Evolutionary conservation across 768 basidiomycete genomes (phyloP).

Genomic region (Calocybe indica): DNA sequence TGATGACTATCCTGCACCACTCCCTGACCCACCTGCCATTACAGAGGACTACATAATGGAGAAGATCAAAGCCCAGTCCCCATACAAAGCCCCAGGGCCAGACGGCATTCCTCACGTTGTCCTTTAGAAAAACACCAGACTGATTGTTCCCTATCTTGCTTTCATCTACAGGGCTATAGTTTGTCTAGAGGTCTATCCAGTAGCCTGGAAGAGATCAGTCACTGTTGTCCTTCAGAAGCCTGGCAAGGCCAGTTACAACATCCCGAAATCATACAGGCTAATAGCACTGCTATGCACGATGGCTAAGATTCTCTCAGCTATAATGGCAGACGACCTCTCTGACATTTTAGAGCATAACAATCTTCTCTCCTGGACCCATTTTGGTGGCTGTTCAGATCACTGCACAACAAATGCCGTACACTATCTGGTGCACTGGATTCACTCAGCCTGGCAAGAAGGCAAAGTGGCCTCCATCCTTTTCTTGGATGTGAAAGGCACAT

Average conservation of each 20-base stretch:
- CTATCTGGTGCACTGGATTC: conserved; percentile 21
- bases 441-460: conserved; percentile 25
- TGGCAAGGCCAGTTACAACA: conserved; percentile 24
- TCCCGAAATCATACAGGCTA: conserved; percentile 24
- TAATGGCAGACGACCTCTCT: conserved; percentile 14
- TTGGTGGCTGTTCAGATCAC: conserved; percentile 18
- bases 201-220: conserved; percentile 14
- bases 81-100: conserved; percentile 26
- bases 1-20: conserved; percentile 17
- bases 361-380: conserved; percentile 19
- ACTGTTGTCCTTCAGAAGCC: conserved; percentile 29
- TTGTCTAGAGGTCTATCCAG: conserved; percentile 16
- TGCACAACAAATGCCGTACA: conserved; percentile 25
- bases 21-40: conserved; percentile 14
- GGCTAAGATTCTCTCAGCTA: conserved; percentile 12
- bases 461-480: conserved; percentile 18
- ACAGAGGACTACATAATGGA: conserved; percentile 18
- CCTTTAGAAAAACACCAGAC: conserved; percentile 15
- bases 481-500: conserved; percentile 23
- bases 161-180: conserved; percentile 23
- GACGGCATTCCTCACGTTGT: conserved; percentile 24
- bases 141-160: conserved; percentile 17
- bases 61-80: conserved; percentile 13
- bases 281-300: conserved; percentile 22
- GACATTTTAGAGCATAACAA: conserved; percentile 3